Evolutionary conservation across 2,329 filamentous ascomycete species (phyloP), one percentile per base, ranked within the genome.

Genomic region (Fusarium anthophilum): DNA sequence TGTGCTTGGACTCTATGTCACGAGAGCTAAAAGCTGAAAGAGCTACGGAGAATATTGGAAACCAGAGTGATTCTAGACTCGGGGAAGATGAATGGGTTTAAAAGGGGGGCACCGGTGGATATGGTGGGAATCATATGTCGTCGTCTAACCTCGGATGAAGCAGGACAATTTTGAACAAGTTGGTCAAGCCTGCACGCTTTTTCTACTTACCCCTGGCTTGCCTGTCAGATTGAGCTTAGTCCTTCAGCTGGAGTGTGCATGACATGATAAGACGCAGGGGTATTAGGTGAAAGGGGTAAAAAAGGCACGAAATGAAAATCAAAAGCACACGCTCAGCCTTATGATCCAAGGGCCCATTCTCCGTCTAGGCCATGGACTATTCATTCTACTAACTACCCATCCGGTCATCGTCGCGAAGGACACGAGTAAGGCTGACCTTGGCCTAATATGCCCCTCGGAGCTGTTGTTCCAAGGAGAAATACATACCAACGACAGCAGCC

Each of bases 241-340:
- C n/a, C 14, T 41, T 56, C 48, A 63, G 43, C 56, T 69, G 56
- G 20, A 56, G 28, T 18, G 37, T 70, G n/a, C 45, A 54, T 44
- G 26, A 53, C 35, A 37, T 37, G 43, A 48, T 11, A 41, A 59
- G n/a, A 15, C 32, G 22, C 56, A 63, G 48, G 66, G 64, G 41
- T 20, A n/a, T 20, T 6, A 43, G n/a, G 54, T 47, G 38, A 64
- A 58, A 63, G 41, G 39, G 26, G 47, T 37, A 43, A 35, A 41
- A 0, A 24, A 8, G 22, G 18, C 32, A 26, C 6, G 30, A 14
- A 35, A 47, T 47, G n/a, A 26, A 58, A 41, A 4, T 55, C 51
- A 55, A 55, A 41, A 28, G 35, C 20, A 55, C 8, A 7, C 28
- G 20, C 43, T 66, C 51, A 67, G 64, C 62, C 64, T 66, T 68